phyloP scores from a whole-genome alignment of 208 protist genomes.

The Crithidia expoeki region DNA sequence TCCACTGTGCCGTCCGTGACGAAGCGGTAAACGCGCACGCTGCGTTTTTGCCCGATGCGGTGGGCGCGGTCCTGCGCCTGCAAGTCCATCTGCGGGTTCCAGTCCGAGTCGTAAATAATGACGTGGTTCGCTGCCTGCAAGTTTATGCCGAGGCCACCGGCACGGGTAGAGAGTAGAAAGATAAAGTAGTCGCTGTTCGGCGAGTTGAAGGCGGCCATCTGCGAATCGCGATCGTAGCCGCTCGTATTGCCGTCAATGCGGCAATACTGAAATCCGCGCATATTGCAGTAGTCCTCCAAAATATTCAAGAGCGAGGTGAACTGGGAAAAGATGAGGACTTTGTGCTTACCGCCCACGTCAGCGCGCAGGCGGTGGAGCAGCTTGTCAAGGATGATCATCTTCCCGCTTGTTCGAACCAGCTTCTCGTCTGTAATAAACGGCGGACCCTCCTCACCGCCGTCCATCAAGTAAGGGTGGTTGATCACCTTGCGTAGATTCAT shows the following conservation, averaged over 20 bases:
- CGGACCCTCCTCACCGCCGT: conserved; percentile 92
- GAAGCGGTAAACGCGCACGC: conserved; percentile 97
- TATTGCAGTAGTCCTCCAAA: conserved; percentile 91
- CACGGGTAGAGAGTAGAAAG: conserved; percentile 98
- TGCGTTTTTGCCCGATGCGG: conserved; percentile 98
- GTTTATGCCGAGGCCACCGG: conserved; percentile 99
- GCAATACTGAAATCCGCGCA: conserved; percentile 81
- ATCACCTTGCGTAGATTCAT: conserved; percentile 94
- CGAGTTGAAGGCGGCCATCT: conserved; percentile 96
- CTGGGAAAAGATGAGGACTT: conserved; percentile 99
- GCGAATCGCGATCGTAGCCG: conserved; percentile 84
- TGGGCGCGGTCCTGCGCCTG: conserved; percentile 98
- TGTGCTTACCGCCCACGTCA: conserved; percentile 80
- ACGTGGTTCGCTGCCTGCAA: conserved; percentile 98
- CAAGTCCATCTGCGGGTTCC: conserved; percentile 99
- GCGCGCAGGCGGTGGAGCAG: conserved; percentile 81
- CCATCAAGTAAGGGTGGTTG: conserved; percentile 97
- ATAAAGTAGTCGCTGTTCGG: conserved; percentile 92
- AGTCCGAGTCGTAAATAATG: conserved; percentile 99
- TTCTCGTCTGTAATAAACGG: conserved; percentile 92
- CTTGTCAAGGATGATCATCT: conserved; percentile 96
- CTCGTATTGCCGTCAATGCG: conserved; percentile 93
- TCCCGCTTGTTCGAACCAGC: conserved; percentile 91
- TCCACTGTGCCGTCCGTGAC: conserved; percentile 98
- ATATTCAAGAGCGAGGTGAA: conserved; percentile 95